Evolutionary conservation across 768 basidiomycete genomes (phyloP).

Genomic region (Lyophyllum decastes): DNA sequence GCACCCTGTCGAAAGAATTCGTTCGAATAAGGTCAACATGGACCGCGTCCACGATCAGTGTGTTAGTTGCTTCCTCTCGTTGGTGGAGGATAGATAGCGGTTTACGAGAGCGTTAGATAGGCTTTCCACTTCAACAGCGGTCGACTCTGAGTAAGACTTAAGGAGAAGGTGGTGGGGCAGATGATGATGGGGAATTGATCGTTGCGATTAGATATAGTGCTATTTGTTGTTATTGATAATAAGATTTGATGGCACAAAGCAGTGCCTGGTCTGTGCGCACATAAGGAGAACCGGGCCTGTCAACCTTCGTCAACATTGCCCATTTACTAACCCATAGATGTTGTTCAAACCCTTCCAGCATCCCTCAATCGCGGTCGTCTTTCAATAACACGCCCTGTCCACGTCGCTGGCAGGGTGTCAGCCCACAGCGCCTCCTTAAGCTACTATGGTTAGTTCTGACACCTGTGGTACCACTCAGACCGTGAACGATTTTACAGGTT

Average conservation of each 20-base stretch:
- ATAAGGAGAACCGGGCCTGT: slow-evolving; percentile 43
- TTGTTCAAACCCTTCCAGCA: slow-evolving; percentile 43
- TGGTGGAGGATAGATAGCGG: background rate
- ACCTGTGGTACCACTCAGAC: background rate
- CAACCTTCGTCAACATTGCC: slow-evolving; percentile 55
- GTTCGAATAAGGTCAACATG: background rate
- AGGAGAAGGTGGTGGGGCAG: background rate
- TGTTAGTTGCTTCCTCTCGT: background rate
- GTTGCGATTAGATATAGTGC: slow-evolving; percentile 11
- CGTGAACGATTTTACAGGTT: slow-evolving; percentile 41
- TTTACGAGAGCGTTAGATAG: too few relatives aligned
- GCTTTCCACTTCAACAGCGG: background rate
- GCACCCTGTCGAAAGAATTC: background rate
- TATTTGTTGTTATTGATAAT: slow-evolving; percentile 12
- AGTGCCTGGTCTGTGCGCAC: slow-evolving; percentile 41
- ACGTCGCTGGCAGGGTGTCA: slow-evolving; percentile 58
- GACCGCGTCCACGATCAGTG: background rate
- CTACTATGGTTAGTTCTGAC: slow-evolving; percentile 16
- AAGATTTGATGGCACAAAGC: slow-evolving; percentile 10
- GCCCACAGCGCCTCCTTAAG: slow-evolving; percentile 16
- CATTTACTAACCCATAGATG: slow-evolving; percentile 36
- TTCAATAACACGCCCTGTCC: slow-evolving; percentile 54
- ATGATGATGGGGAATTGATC: background rate
- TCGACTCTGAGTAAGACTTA: background rate
- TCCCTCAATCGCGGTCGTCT: slow-evolving; percentile 27